Base-by-base conservation (phyloP, 306 rosid species). In the Amphicarpaea edgeworthii region DNA sequence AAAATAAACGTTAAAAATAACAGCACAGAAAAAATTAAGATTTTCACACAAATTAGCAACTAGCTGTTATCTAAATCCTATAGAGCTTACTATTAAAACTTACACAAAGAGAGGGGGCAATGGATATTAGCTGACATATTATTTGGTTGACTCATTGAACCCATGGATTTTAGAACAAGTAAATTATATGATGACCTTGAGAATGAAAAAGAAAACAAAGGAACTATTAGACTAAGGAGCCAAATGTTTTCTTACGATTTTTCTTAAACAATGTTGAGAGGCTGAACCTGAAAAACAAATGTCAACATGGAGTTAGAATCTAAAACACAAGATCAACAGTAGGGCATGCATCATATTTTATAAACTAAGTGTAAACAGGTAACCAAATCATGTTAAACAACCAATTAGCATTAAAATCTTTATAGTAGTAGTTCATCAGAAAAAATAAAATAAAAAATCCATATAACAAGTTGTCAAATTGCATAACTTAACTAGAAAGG, bases 181-280 rank as follows among this genome's bases (percentile, higher is more conserved):
- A 15, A 76, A 61, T 38, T 65, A 76, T 65, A 76, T 63, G 70
- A 81, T 58, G 49, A 68, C 55, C 55, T 40, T 37, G 24, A 32
- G 69, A 63, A 81, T 69, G 68, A n/a, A 43, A 75, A 42, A 45
- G 37, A 32, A 46, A 32, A 69, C 8, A 54, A 59, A 82, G 21
- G 20, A 78, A 81, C 53, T 63, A 61, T 12, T 53, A 57, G 81
- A 77, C 12, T 68, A 62, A 9, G 73, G 66, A 55, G 59, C 19
- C 53, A 74, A 68, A 73, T 20, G 42, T 73, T 73, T 84, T 34
- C 98, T 95, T 88, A 95, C 98, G 90, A 64, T 86, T 95, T 80
- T 85, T 87, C 88, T 90, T 92, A 19, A 95, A 95, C 78, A 92
- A 81, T 15, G 98, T 95, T 63, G 98, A 95, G 92, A 95, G 89